These are phyloP conservation scores for Auricularia sp. DNA, from an alignment of 768 basidiomycete genomes.

Conservation along the genomic window DNA sequence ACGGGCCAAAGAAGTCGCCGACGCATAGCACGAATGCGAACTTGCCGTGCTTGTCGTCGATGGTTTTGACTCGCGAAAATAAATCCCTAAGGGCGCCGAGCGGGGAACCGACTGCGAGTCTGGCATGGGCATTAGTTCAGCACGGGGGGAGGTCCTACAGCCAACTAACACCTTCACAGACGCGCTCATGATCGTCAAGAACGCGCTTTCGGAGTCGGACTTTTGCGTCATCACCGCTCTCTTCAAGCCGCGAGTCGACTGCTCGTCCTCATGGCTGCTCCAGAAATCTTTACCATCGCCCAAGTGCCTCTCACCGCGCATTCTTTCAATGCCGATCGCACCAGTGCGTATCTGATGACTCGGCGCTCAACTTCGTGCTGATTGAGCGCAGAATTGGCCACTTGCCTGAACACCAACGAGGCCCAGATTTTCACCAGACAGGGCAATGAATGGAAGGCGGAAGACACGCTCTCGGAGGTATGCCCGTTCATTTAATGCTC, in stretches of 20 bases:
- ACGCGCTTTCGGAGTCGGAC: not conserved
- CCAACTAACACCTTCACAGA: too few relatives aligned
- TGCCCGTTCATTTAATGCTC: conserved; percentile 8
- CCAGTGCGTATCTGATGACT: conserved; percentile 44
- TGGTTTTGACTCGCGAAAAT: conserved; percentile 68
- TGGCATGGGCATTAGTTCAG: conserved; percentile 12
- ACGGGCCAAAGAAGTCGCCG: conserved; percentile 77
- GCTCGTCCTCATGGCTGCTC: conserved; percentile 77
- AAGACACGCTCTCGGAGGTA: conserved; percentile 81
- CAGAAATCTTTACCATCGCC: conserved; percentile 69
- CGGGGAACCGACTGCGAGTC: conserved; percentile 74
- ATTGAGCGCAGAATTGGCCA: conserved; percentile 61
- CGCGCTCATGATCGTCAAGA: too few relatives aligned
- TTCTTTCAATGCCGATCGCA: conserved; percentile 81
- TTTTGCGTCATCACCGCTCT: not conserved
- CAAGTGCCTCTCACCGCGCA: conserved; percentile 81
- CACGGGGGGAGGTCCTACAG: too few relatives aligned
- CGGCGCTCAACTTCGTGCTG: conserved; percentile 5
- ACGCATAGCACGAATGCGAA: conserved; percentile 75
- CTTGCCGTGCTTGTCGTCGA: conserved; percentile 87
- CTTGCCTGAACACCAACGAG: conserved; percentile 84
- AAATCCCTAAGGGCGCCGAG: conserved; percentile 63
- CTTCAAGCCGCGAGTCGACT: conserved; percentile 18
- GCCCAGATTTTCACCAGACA: conserved; percentile 66
- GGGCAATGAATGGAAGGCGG: conserved; percentile 57